A percentile compares a stretch with the other conserved stretches of the same genome.
Evolutionary conservation across 352 stramenopile species (phyloP).

Genomic region (Phytopythium chamaehyphon): DNA sequence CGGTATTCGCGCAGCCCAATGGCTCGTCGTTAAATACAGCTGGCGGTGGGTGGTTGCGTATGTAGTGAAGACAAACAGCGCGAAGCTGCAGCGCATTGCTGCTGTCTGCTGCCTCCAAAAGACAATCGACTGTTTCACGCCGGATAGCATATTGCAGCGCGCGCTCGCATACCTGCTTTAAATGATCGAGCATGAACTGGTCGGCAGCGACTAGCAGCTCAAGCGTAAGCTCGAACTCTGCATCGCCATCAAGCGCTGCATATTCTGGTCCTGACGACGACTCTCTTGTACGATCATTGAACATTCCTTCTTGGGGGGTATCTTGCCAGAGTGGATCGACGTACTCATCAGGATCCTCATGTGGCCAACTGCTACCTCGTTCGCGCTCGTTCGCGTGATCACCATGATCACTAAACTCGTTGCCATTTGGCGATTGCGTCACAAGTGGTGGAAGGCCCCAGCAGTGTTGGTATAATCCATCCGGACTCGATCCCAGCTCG

Average conservation of each 20-base stretch:
- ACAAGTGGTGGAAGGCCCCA: slow-evolving; percentile 16
- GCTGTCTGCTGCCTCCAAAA: slow-evolving; percentile 87
- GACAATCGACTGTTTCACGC: slow-evolving; percentile 80
- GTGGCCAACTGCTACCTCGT: slow-evolving; percentile 5
- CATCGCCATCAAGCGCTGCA: slow-evolving; percentile 13
- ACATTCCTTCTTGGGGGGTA: slow-evolving; percentile 1
- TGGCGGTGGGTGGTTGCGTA: slow-evolving; percentile 70
- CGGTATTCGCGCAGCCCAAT: background rate
- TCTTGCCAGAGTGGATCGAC: background rate
- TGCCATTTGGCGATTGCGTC: slow-evolving; percentile 29
- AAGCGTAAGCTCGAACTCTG: slow-evolving; percentile 67
- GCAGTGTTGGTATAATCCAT: slow-evolving; percentile 4
- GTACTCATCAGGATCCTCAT: slow-evolving; percentile 5
- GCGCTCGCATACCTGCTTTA: slow-evolving; percentile 94
- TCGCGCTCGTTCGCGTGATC: slow-evolving; percentile 5
- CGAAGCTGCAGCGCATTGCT: slow-evolving; percentile 91
- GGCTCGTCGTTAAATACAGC: slow-evolving; percentile 10
- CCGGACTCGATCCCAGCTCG: background rate
- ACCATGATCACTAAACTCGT: slow-evolving; percentile 18
- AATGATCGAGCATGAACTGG: slow-evolving; percentile 96
- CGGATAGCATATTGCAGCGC: slow-evolving; percentile 81
- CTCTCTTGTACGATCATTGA: background rate
- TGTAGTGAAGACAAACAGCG: slow-evolving; percentile 90
- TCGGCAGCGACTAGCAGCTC: slow-evolving; percentile 92
- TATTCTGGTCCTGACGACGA: slow-evolving; percentile 6